Percentiles rank a stretch among this genome's conserved stretches.
Conservation (phyloP, 805 yeast species). For the Starmerella sirachaensis region DNA sequence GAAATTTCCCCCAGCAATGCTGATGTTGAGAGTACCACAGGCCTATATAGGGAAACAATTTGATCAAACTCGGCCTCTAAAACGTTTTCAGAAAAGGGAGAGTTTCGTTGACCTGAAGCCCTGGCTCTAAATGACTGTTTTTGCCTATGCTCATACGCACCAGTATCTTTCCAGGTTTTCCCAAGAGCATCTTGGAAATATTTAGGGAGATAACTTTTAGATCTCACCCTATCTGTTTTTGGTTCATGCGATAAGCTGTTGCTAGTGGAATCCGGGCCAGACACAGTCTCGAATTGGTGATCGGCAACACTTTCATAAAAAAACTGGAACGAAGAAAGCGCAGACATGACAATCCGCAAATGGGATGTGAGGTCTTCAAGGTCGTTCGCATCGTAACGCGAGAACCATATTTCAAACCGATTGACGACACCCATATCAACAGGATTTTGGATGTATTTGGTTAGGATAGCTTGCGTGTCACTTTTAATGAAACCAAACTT, state of each 20-base stretch:
- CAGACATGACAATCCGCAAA: slow-evolving; percentile 18
- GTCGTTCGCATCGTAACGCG: slow-evolving; percentile 23
- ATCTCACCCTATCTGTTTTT: background rate
- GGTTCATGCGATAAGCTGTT: no score
- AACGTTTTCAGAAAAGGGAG: no score
- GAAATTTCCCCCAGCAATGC: slow-evolving; percentile 13
- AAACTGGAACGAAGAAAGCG: slow-evolving; percentile 20
- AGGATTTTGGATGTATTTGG: slow-evolving; percentile 16
- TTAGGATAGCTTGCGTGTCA: slow-evolving; percentile 12
- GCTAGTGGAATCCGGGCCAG: no score
- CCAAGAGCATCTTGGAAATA: background rate
- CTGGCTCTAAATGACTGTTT: no score
- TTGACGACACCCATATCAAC: slow-evolving; percentile 17
- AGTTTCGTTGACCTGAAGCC: background rate
- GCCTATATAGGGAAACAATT: slow-evolving; percentile 11
- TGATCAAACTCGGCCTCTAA: slow-evolving; percentile 12
- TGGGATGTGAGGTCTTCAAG: slow-evolving; percentile 22
- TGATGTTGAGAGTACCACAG: slow-evolving; percentile 12
- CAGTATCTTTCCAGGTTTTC: slow-evolving; percentile 13
- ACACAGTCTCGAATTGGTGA: slow-evolving; percentile 2
- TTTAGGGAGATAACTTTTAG: background rate
- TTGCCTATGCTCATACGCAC: slow-evolving; percentile 17
- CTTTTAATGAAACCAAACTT: slow-evolving; percentile 9
- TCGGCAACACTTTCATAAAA: slow-evolving; percentile 18
- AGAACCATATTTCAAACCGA: slow-evolving; percentile 21